Conservation (phyloP, 768 basidiomycete genomes). For the Boletus sensibilis region DNA sequence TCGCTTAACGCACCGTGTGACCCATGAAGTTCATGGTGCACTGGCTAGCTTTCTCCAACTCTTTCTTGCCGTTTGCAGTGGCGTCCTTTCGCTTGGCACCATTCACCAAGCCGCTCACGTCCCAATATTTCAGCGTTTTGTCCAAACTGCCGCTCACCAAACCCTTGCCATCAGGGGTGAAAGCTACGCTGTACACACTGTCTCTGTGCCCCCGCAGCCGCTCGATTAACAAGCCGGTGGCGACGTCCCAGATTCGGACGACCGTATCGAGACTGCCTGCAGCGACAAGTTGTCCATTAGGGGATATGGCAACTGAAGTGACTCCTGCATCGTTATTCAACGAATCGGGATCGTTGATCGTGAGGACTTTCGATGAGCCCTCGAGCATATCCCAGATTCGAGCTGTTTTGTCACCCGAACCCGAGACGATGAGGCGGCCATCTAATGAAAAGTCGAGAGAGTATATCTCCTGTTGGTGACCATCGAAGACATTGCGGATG, state of each 20-base stretch:
- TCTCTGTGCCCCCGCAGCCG: constrained; percentile 76
- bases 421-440: constrained; percentile 83
- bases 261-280: constrained; percentile 74
- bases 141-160: constrained; percentile 91
- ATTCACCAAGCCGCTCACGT: constrained; percentile 46
- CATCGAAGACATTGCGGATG: constrained; percentile 79
- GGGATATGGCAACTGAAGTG: constrained; percentile 77
- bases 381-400: constrained; percentile 66
- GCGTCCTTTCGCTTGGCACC: constrained; percentile 34
- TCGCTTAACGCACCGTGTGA: constrained; percentile 63
- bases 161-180: constrained; percentile 86
- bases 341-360: constrained; percentile 48
- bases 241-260: constrained; percentile 79
- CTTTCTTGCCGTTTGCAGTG: constrained; percentile 46
- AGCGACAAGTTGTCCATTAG: constrained; percentile 64
- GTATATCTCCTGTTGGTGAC: constrained; percentile 92
- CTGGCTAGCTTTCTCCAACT: constrained; percentile 46
- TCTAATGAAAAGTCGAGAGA: constrained; percentile 90
- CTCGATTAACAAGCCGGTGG: constrained; percentile 64
- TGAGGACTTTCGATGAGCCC: constrained; percentile 34
- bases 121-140: constrained; percentile 87
- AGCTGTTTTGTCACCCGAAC: constrained; percentile 74
- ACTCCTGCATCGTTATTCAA: constrained; percentile 62
- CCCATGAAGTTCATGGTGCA: constrained; percentile 87
- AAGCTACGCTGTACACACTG: constrained; percentile 86